Evolutionary conservation across 495 filamentous ascomycete species (phyloP).

Genomic region (Daldinia childiae): DNA sequence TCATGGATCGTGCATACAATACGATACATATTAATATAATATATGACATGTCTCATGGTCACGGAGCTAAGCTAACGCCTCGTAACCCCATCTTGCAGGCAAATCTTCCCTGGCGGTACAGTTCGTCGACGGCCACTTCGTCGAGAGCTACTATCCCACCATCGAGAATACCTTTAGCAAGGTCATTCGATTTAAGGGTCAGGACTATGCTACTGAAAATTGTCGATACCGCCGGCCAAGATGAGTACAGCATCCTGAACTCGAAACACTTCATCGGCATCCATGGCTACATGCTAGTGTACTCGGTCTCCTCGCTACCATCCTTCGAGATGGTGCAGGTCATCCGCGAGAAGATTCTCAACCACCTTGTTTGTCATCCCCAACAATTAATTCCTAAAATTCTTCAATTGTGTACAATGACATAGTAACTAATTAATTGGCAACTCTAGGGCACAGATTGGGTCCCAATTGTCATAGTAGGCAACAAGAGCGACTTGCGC

Average conservation of each 20-base stretch:
- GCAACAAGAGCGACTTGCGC: slow-evolving; percentile 95
- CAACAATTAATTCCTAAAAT: slow-evolving; percentile 8
- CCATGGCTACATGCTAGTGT: slow-evolving; percentile 98
- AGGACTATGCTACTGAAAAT: slow-evolving; percentile 98
- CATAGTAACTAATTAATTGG: slow-evolving; percentile 11
- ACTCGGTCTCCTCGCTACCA: slow-evolving; percentile 90
- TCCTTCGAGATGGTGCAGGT: slow-evolving; percentile 97
- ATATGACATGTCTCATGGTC: slow-evolving; percentile 16
- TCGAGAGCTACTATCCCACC: slow-evolving; percentile 98
- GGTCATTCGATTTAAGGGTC: slow-evolving; percentile 87
- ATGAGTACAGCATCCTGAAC: slow-evolving; percentile 98
- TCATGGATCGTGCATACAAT: slow-evolving; percentile 22
- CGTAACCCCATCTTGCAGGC: slow-evolving; percentile 61
- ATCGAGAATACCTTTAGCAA: slow-evolving; percentile 99
- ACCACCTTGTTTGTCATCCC: slow-evolving; percentile 78
- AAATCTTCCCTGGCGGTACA: slow-evolving; percentile 98
- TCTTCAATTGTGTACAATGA: slow-evolving; percentile 14
- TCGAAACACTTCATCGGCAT: slow-evolving; percentile 99
- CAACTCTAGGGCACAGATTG: slow-evolving; percentile 80
- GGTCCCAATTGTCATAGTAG: slow-evolving; percentile 93
- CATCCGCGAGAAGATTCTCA: slow-evolving; percentile 96
- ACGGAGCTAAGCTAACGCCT: slow-evolving; percentile 28
- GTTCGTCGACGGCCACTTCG: slow-evolving; percentile 97
- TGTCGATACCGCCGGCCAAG: slow-evolving; percentile 98
- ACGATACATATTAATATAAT: background rate